Base-by-base conservation (phyloP, 495 filamentous ascomycete species). In the Sabuloglossum arenarium region DNA sequence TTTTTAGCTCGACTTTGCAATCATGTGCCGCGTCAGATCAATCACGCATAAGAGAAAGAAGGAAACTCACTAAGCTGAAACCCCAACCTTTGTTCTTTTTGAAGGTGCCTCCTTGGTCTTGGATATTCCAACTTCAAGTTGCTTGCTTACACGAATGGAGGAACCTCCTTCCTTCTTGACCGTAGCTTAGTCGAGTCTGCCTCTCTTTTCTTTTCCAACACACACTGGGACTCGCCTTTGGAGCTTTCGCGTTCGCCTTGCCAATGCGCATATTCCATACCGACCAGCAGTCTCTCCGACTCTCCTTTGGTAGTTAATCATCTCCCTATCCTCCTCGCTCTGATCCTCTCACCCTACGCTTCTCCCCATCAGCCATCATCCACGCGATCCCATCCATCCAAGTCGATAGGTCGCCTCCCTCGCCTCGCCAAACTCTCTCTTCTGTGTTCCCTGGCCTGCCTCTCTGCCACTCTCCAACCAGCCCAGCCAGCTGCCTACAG, bases 51-150 rank as follows among this genome's bases (percentile, higher is more conserved):
- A 49, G 45, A 49, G 5, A 49, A 14, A 25, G n/a, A 49, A n/a
- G 45, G 45, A 49, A 49, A 28, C 45, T 28, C 45, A 49, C 45
- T 49, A 49, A 49, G 45, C 45, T 49, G 45, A 49, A 49, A 49
- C 45, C 34, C 21, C 10, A 24, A 6, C 6, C 23, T 28, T 49
- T 3, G 45, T 49, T 49, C 45, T 49, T 25, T 23, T 49, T 5
- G n/a, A 39, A n/a, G 45, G 45, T 24, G 45, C 45, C 11, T 25
- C 23, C 8, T 39, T 49, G 45, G 8, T 21, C 45, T 49, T 49
- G 45, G 45, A 28, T 49, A 28, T 24, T 28, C 45, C 8, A 28
- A n/a, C n/a, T n/a, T n/a, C n/a, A n/a, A n/a, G n/a, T n/a, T n/a
- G 21, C 8, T 16, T 49, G 45, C 45, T 49, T 49, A 49, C 45